These are phyloP conservation scores for Candida jianshihensis DNA, from an alignment of 805 yeast species.

Conservation along the genomic window DNA sequence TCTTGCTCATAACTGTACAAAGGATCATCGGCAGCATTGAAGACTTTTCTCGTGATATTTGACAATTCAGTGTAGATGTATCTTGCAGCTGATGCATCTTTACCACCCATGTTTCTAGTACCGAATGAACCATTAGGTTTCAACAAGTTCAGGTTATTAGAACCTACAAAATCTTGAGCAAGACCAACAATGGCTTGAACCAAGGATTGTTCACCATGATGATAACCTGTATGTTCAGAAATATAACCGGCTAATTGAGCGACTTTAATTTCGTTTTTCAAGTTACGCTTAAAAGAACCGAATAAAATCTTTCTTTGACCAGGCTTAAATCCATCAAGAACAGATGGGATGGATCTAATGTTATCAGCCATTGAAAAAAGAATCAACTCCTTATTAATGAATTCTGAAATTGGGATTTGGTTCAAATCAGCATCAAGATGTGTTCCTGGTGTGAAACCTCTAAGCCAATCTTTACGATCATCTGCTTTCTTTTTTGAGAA, in stretches of 20 bases:
- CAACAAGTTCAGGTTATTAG: slow-evolving; percentile 79
- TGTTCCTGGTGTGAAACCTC: slow-evolving; percentile 87
- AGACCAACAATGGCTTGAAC: slow-evolving; percentile 86
- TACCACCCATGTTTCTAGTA: slow-evolving; percentile 94
- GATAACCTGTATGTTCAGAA: slow-evolving; percentile 84
- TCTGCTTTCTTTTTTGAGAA: slow-evolving; percentile 94
- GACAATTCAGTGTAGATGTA: slow-evolving; percentile 85
- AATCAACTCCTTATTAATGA: slow-evolving; percentile 91
- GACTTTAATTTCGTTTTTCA: slow-evolving; percentile 75
- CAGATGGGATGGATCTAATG: slow-evolving; percentile 89
- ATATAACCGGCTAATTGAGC: slow-evolving; percentile 88
- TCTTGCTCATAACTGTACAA: slow-evolving; percentile 77
- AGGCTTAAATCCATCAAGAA: slow-evolving; percentile 92
- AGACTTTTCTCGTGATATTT: slow-evolving; percentile 67
- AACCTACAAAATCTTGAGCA: slow-evolving; percentile 92
- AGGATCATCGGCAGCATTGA: slow-evolving; percentile 75
- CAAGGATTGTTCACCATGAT: slow-evolving; percentile 89
- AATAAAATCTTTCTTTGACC: slow-evolving; percentile 92
- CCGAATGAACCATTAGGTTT: slow-evolving; percentile 95
- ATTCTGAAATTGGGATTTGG: slow-evolving; percentile 84
- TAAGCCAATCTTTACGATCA: slow-evolving; percentile 94
- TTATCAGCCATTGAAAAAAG: slow-evolving; percentile 96
- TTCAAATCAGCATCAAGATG: slow-evolving; percentile 71
- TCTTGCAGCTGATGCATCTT: slow-evolving; percentile 97
- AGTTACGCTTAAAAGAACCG: slow-evolving; percentile 79